A percentile compares a stretch with the other conserved stretches of the same genome.
Conservation (phyloP, 148 eudicot species). For the Vaccinium myrtillus region DNA sequence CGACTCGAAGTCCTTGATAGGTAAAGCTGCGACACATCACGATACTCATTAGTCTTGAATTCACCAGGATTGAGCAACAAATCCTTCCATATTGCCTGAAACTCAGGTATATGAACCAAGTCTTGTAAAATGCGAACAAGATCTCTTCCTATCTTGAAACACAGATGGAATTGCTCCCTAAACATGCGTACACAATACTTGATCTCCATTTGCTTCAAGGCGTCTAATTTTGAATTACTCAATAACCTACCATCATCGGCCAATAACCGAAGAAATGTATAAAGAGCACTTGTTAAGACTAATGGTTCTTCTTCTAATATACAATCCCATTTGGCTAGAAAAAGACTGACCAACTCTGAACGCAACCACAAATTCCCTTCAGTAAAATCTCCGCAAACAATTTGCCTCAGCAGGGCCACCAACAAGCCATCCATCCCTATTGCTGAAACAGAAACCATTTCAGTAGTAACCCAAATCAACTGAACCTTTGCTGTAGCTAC, state of each 20-base stretch:
- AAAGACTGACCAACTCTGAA: slow-evolving; percentile 49
- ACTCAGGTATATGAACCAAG: slow-evolving; percentile 73
- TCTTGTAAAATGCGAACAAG: slow-evolving; percentile 82
- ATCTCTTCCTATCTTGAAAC: slow-evolving; percentile 84
- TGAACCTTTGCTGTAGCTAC: slow-evolving; percentile 51
- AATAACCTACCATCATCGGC: slow-evolving; percentile 61
- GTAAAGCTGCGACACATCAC: slow-evolving; percentile 60
- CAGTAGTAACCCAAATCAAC: slow-evolving; percentile 61
- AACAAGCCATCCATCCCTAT: slow-evolving; percentile 56
- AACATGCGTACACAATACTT: slow-evolving; percentile 66
- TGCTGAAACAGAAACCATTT: slow-evolving; percentile 68
- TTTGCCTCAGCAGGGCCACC: slow-evolving; percentile 84
- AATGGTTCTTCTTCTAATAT: slow-evolving; percentile 57
- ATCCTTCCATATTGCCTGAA: slow-evolving; percentile 75
- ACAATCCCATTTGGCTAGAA: slow-evolving; percentile 60
- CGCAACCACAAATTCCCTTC: slow-evolving; percentile 86
- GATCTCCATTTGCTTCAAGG: slow-evolving; percentile 65
- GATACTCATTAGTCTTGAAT: slow-evolving; percentile 48
- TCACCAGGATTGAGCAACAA: slow-evolving; percentile 53
- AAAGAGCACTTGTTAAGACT: slow-evolving; percentile 64
- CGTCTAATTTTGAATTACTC: neutral
- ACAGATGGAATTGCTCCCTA: slow-evolving; percentile 71
- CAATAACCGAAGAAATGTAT: slow-evolving; percentile 69
- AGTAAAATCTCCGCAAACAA: slow-evolving; percentile 65
- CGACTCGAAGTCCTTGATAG: slow-evolving; percentile 58